These are phyloP conservation scores for Hygrocybe punicea DNA, from an alignment of 768 basidiomycete species.

Conservation along the genomic window DNA sequence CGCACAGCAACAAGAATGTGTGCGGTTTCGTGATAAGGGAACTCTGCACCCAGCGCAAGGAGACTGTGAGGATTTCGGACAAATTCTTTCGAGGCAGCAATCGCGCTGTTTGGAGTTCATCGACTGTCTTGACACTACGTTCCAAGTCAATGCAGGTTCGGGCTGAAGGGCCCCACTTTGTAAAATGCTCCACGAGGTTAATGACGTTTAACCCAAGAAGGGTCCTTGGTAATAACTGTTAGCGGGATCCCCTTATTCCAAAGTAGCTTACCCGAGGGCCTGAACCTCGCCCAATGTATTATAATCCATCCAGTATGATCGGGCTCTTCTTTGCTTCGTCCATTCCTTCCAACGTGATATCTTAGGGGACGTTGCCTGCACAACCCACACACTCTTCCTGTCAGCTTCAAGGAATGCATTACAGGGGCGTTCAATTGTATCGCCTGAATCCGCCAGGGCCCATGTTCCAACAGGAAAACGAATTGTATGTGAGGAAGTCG, in stretches of 20 bases:
- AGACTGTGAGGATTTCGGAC: neutral
- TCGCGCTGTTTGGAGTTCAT: neutral
- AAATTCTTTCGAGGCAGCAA: neutral
- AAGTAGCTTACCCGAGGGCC: neutral
- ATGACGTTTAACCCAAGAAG: neutral
- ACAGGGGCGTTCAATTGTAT: neutral
- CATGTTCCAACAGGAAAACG: neutral
- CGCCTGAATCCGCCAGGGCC: neutral
- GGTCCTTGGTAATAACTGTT: neutral
- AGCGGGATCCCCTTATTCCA: neutral
- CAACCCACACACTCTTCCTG: neutral
- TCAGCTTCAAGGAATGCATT: conserved; percentile 1
- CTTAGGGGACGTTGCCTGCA: neutral
- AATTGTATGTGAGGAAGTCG: neutral
- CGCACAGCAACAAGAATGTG: neutral
- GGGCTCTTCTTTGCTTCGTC: neutral
- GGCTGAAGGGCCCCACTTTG: neutral
- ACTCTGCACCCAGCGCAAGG: neutral
- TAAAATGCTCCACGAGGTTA: neutral
- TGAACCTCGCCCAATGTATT: neutral
- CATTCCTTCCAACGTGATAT: neutral
- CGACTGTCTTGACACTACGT: neutral
- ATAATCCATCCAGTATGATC: neutral
- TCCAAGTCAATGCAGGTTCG: neutral
- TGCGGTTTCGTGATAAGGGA: neutral